Base-by-base conservation (phyloP, 2,329 filamentous ascomycete species). In the Hypoxylon sp. region DNA sequence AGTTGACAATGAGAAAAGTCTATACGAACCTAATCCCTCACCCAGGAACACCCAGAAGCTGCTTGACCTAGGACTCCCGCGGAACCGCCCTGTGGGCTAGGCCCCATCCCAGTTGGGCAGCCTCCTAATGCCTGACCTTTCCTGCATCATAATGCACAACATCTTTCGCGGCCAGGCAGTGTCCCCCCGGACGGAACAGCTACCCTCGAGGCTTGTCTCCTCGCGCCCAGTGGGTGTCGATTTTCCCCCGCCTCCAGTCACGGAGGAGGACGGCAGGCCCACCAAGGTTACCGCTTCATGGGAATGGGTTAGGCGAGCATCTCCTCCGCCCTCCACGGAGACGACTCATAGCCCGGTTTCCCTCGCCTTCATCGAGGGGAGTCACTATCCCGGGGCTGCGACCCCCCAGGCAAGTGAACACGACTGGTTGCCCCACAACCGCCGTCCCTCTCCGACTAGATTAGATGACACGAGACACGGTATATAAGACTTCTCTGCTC, bases 71-170 rank as follows among this genome's bases (percentile, higher is more conserved):
- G 42, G 67, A 52, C 39, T 50, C 60, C 59, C 32, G 39, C 21
- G 54, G 6, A 10, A 19, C 35, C 17, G 31, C 6, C 27, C 15
- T n/a, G 6, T 11, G 35, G 13, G 5, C 6, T 50, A 17, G 39
- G n/a, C 29, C 37, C 51, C 54, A 50, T 52, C 48, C 24, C 35
- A 31, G 29, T 51, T 66, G 24, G 54, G 37, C 55, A 67, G 50
- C 17, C 56, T 24, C 63, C 63, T 13, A 46, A 53, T 50, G 39
- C 54, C 63, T 69, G 67, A 69, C 67, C 67, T 69, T 69, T 67
- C 44, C 32, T 58, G 15, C 61, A n/a, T n/a, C 32, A 17, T 39
- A 2, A 37, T 27, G 52, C 56, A 17, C 62, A 65, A 68, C 64
- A 50, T 67, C 62, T 58, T 56, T 62, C 58, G 50, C 46, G 63